These are phyloP conservation scores for Botrytis porri DNA, from an alignment of 2,329 filamentous ascomycete species.

Conservation along the genomic window DNA sequence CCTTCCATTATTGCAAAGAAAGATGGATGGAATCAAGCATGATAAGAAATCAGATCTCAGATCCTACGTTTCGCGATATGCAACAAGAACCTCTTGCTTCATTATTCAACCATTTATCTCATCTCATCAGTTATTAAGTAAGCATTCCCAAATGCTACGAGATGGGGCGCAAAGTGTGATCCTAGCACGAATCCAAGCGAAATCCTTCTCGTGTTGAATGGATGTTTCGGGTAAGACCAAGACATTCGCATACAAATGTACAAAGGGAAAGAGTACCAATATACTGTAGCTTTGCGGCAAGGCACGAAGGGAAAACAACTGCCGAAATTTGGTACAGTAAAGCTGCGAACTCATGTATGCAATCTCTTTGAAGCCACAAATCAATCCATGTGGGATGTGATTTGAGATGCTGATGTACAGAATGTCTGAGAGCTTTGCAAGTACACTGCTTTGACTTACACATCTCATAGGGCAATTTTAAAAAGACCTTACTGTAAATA, in stretches of 20 bases:
- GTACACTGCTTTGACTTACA: neutral
- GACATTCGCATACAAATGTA: constrained; percentile 7
- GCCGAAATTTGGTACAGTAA: neutral
- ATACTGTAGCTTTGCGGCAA: constrained; percentile 7
- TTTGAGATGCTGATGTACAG: constrained; percentile 4
- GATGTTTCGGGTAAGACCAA: constrained; percentile 5
- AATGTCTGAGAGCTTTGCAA: constrained; percentile 7
- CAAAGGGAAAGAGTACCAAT: constrained; percentile 4
- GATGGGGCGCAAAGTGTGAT: neutral
- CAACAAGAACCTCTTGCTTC: neutral
- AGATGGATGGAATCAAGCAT: neutral
- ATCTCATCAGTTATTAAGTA: neutral
- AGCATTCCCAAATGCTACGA: constrained; percentile 1
- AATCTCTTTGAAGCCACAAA: neutral
- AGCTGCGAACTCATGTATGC: neutral
- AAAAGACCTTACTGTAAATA: neutral
- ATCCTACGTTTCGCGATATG: constrained; percentile 14
- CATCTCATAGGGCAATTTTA: neutral
- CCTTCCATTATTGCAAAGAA: neutral
- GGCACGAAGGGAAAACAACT: neutral
- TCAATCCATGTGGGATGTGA: constrained; percentile 1
- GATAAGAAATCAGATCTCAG: constrained; percentile 13
- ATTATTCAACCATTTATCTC: neutral
- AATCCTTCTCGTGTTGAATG: constrained; percentile 13
- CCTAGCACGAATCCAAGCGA: neutral